Conservation (phyloP, 169 alveolate species). For the Eimeria mitis region DNA sequence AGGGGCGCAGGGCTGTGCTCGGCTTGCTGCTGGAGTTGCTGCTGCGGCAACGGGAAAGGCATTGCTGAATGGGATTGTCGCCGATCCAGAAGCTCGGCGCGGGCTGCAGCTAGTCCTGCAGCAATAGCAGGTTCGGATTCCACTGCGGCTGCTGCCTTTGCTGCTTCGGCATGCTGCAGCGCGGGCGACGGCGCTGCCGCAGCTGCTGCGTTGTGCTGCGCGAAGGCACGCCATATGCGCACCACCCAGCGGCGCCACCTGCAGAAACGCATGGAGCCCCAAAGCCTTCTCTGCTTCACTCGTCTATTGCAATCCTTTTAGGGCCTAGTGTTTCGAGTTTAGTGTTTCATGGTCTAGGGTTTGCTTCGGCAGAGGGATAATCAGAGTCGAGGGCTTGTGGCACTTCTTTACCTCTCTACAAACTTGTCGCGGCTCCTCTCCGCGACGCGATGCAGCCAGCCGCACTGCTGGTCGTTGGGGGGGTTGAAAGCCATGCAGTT, state of each 20-base stretch:
- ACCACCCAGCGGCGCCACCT: slow-evolving; percentile 74
- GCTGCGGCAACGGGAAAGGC: neutral
- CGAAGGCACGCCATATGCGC: slow-evolving; percentile 70
- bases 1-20: neutral
- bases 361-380: neutral
- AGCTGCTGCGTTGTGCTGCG: slow-evolving; percentile 68
- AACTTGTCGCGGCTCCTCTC: slow-evolving; percentile 59
- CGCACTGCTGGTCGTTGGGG: slow-evolving; percentile 76
- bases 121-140: slow-evolving; percentile 58
- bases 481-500: slow-evolving; percentile 82
- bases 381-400: neutral
- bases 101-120: slow-evolving; percentile 62
- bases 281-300: neutral
- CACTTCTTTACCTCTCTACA: slow-evolving; percentile 19
- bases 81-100: slow-evolving; percentile 55
- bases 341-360: neutral
- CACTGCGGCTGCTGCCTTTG: slow-evolving; percentile 68
- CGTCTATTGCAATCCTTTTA: neutral
- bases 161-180: slow-evolving; percentile 67
- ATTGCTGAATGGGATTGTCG: neutral
- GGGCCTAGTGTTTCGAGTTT: neutral
- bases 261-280: slow-evolving; percentile 2
- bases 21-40: slow-evolving; percentile 33
- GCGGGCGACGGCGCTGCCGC: slow-evolving; percentile 72
- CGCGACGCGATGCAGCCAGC: slow-evolving; percentile 80